Base-by-base conservation (phyloP, 331 rosid species). In the Cydonia oblonga region DNA sequence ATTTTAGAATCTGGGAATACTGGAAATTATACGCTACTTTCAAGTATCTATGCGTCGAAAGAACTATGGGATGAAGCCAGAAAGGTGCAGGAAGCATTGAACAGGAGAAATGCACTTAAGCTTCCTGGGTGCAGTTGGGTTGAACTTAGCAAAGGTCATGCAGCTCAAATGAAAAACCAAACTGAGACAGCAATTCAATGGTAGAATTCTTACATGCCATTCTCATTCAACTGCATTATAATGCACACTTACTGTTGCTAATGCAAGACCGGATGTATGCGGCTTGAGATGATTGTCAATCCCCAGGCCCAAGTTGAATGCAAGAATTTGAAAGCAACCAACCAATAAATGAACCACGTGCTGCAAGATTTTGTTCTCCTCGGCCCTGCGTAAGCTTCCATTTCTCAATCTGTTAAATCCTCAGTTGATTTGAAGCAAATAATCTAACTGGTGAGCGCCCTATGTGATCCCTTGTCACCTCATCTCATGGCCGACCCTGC, bases 111-210 rank as follows among this genome's bases (percentile, higher is more conserved):
- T 44, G 51, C 63, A 22, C 58, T 28, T 20, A 77, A 77, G 19
- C 42, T 64, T 71, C 81, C 67, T 54, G 76, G 81, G 15, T 38
- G 51, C 51, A 64, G 81, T 59, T 64, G 76, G 76, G 76, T 71
- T 64, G 72, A 77, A 73, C 64, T 54, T 51, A 64, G 68, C 67
- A 38, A 63, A 52, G 66, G 58, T 29, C 53, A 42, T 54, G 58
- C 38, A 64, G 18, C 7, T 38, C 67, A 29, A 64, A 5, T 16
- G 60, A 62, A 29, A 19, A 64, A 64, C 61, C 38, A 59, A 38
- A 35, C 6, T 0, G 1, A 35, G 22, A 24, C 1, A 16, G 15
- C 53, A 54, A 40, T 38, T 32, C 23, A 24, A 3, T 30, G 54
- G 70, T 29, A 11, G 15, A 52, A 51, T 29, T 32, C 35, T 8